Base-by-base conservation (phyloP, 2,329 filamentous ascomycete genomes). In the Calonectria montana region DNA sequence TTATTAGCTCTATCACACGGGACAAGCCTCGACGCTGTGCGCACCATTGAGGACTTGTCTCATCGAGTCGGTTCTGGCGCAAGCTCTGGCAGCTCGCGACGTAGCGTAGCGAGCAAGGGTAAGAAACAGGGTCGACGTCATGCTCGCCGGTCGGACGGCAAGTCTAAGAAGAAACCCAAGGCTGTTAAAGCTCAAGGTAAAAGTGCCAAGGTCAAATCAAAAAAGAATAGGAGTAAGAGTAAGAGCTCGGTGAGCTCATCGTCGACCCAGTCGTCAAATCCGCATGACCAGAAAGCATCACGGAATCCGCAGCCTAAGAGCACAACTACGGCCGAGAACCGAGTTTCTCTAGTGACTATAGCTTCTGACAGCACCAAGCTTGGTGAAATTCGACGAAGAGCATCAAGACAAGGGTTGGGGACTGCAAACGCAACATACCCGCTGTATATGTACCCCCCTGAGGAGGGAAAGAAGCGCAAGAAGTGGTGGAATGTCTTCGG, bases 41-140 rank as follows among this genome's bases (percentile, higher is more conserved):
- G 82, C 67, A 82, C 87, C 9, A 89, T 90, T 66, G 83, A 87
- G 63, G 82, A 83, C 18, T 80, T 90, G 29, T 88, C 88, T 2
- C 69, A 76, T 59, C 83, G 78, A 76, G 79, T 80, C 35, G 70
- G 66, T 39, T 76, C 73, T 43, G 68, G 69, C n/a, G 37, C 65
- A 63, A 77, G 45, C 55, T 61, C 71, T 61, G 77, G 59, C 50
- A 74, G 67, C 41, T 65, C 74, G 48, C 65, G 59, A 64, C 61
- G 63, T 55, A 76, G 76, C 47, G 23, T 73, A 16, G 67, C 72
- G 62, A 78, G 74, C 47, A 73, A 75, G 59, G 75, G 73, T 63
- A 74, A 76, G 55, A 69, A 68, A 45, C 73, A 45, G 41, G 64
- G 71, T n/a, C 73, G 48, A 41, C 73, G 29, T 31, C 72, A 76